Conservation (phyloP, 1,139 yeast genomes). For the Entelexis sorbosivorans region DNA sequence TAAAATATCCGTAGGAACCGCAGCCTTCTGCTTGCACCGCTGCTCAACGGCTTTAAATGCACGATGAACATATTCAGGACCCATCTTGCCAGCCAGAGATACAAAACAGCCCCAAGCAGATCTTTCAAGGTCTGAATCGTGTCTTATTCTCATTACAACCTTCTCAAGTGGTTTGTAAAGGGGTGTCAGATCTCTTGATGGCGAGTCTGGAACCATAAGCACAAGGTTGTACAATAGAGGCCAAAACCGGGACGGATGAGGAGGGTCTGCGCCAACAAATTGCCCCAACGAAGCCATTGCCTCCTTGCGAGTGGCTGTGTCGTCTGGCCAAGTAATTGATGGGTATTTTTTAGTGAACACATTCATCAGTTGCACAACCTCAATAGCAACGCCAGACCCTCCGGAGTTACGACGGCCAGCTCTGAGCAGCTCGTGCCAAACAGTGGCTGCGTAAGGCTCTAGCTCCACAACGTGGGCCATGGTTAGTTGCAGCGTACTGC, state of each 20-base stretch:
- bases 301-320: slow-evolving; percentile 10
- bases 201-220: slow-evolving; percentile 12
- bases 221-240: slow-evolving; percentile 25
- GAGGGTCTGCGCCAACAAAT: slow-evolving; percentile 16
- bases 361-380: slow-evolving; percentile 27
- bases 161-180: slow-evolving; percentile 16
- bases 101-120: slow-evolving; percentile 25
- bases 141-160: slow-evolving; percentile 10
- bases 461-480: slow-evolving; percentile 2
- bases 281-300: slow-evolving; percentile 17
- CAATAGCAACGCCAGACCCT: slow-evolving; percentile 24
- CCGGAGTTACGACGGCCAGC: slow-evolving; percentile 22
- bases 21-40: slow-evolving; percentile 9
- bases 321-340: slow-evolving; percentile 24
- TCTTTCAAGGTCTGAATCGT: slow-evolving; percentile 19
- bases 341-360: slow-evolving; percentile 26
- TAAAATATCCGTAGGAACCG: slow-evolving; percentile 7
- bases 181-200: slow-evolving; percentile 9
- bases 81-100: slow-evolving; percentile 18
- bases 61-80: background rate
- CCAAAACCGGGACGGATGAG: slow-evolving; percentile 26
- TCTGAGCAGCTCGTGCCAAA: slow-evolving; percentile 26
- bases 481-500: slow-evolving; percentile 22
- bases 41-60: slow-evolving; percentile 16
- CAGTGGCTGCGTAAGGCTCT: slow-evolving; percentile 15